Evolutionary conservation across 2,329 filamentous ascomycete species (phyloP).

Genomic region (Amauroascus niger): DNA sequence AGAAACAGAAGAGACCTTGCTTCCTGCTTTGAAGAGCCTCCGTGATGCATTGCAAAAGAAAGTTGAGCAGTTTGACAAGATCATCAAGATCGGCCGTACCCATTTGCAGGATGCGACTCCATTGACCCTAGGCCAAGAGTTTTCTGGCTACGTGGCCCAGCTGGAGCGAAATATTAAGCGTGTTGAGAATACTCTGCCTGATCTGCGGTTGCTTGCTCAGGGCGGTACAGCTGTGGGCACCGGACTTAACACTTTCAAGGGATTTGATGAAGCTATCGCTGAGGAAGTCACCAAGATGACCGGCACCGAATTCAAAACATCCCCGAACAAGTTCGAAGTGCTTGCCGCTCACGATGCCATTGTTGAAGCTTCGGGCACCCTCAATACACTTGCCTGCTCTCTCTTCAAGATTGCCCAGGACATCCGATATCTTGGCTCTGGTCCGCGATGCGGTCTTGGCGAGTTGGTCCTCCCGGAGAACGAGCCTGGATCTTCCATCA

Average conservation of each 20-base stretch:
- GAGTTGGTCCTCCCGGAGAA: slow-evolving; percentile 93
- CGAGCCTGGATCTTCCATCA: slow-evolving; percentile 94
- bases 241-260: slow-evolving; percentile 92
- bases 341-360: slow-evolving; percentile 92
- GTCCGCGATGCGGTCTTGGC: slow-evolving; percentile 87
- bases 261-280: slow-evolving; percentile 89
- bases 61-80: slow-evolving; percentile 77
- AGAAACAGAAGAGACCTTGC: slow-evolving; percentile 75
- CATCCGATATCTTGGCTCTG: slow-evolving; percentile 91
- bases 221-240: slow-evolving; percentile 95
- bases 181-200: slow-evolving; percentile 70
- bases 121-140: slow-evolving; percentile 90
- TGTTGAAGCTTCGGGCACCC: slow-evolving; percentile 82
- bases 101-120: slow-evolving; percentile 97
- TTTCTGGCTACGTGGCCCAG: slow-evolving; percentile 94
- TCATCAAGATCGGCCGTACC: slow-evolving; percentile 98
- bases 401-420: slow-evolving; percentile 98
- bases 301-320: slow-evolving; percentile 85
- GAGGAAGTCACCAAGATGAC: slow-evolving; percentile 87
- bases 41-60: slow-evolving; percentile 78
- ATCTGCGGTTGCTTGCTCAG: slow-evolving; percentile 79
- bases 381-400: slow-evolving; percentile 85
- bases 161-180: slow-evolving; percentile 84
- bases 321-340: slow-evolving; percentile 98
- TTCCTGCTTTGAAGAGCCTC: slow-evolving; percentile 73